Evolutionary conservation across 176 grass and related monocot genomes (phyloP), one percentile per base, ranked within the genome.

Genomic region (Oryza australiensis): DNA sequence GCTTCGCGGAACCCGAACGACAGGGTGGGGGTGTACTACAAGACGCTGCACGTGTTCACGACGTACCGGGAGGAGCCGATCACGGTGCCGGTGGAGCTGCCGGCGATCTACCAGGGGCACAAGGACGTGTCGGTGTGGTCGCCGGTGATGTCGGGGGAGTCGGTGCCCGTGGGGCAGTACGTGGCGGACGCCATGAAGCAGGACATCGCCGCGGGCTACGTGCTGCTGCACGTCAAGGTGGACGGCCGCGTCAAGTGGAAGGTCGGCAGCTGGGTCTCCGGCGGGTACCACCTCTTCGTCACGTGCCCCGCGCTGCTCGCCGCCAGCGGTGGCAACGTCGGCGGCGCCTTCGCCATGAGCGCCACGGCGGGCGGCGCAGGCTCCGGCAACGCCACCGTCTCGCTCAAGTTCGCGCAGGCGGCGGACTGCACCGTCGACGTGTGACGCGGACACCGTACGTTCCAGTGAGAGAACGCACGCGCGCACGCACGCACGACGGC

Each of bases 1-100:
- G 82, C 94, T 62, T 90, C 91, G 37, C 75, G 92, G 78, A 97
- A 97, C 87, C 94, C 94, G 33, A 97, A 97, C 87, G 88, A 81
- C 18, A 85, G 92, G 0, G 88, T 94, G 79, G 89, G 94, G 22
- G 78, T 97, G 26, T 94, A 94, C 88, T 97, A 94, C 87, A 83
- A 91, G 72, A 77, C 45, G 15, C 83, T 94, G 78, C 72, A 90
- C 86, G 88, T 74, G 62, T 90, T 84, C 75, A 87, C 89, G 51
- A 88, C 80, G 11, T 97, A 94, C 87, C 62, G 87, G 1, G 89
- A 89, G 14, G 86, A 97, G 82, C 77, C 85, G 23, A 72, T 97
- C 79, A 94, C 94, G 30, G 29, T 85, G 0, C 72, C 94, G 3
- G 68, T 91, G 71, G 5, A 40, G 12, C 63, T 97, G 74, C 92